Conservation (phyloP, 2,329 filamentous ascomycete species). For the Colletotrichum phormii region DNA sequence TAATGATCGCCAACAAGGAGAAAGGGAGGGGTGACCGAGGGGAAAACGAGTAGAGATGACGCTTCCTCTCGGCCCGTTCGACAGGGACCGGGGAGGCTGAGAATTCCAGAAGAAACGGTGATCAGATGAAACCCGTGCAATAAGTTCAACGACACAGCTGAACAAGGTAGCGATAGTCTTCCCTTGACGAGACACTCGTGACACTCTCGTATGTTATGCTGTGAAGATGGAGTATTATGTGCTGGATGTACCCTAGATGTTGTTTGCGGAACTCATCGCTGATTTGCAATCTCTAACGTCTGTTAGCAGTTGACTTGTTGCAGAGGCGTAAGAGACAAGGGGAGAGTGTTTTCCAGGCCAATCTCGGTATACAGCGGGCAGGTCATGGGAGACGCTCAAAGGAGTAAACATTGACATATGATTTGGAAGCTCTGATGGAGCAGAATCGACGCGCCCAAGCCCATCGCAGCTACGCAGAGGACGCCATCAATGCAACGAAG, state of each 20-base stretch:
- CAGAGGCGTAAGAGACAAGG: neutral
- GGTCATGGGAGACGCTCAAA: neutral
- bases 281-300: neutral
- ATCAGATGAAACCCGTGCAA: conserved; percentile 20
- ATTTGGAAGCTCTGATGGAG: conserved; percentile 10
- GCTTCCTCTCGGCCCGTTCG: conserved; percentile 31
- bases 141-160: neutral
- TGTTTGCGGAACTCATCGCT: neutral
- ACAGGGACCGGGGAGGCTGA: conserved; percentile 27
- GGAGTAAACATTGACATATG: neutral
- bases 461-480: conserved; percentile 3
- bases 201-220: neutral
- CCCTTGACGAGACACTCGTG: neutral
- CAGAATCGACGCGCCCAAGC: neutral
- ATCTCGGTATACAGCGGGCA: neutral
- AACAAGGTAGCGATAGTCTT: neutral
- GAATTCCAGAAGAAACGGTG: neutral
- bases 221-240: neutral
- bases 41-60: neutral
- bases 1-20: conserved; percentile 21
- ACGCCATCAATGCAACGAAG: conserved; percentile 11
- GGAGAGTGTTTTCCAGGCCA: neutral
- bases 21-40: neutral
- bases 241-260: neutral
- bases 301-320: neutral